Conservation (phyloP, 768 basidiomycete species). For the Rhizopogon rudus region DNA sequence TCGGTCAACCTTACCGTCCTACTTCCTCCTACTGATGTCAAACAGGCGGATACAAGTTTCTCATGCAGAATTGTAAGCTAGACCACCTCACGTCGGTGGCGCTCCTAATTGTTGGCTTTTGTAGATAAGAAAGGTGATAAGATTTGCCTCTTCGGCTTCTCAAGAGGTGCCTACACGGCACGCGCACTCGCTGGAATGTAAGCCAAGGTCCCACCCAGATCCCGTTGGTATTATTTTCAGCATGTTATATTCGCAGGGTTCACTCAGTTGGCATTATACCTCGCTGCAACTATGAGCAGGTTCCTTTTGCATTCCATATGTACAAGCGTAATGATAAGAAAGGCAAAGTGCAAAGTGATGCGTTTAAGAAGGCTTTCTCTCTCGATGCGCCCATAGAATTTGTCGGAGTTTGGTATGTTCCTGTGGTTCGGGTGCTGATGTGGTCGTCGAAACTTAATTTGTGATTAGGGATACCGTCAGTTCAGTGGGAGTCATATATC, state of each 20-base stretch:
- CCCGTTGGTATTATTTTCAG: neutral
- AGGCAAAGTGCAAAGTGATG: constrained; percentile 59
- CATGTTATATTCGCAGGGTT: constrained; percentile 32
- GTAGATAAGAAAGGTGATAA: constrained; percentile 63
- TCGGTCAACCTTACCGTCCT: constrained; percentile 19
- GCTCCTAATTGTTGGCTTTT: neutral
- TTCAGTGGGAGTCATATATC: constrained; percentile 59
- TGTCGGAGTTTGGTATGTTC: constrained; percentile 64
- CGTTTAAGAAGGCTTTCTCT: constrained; percentile 72
- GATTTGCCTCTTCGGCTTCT: constrained; percentile 80
- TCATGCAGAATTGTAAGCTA: constrained; percentile 67
- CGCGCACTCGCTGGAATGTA: constrained; percentile 73
- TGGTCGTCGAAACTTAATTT: neutral
- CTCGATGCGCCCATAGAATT: constrained; percentile 73
- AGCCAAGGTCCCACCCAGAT: constrained; percentile 18
- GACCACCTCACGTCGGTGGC: neutral
- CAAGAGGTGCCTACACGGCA: constrained; percentile 71
- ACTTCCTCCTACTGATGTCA: neutral
- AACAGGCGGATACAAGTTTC: constrained; percentile 67
- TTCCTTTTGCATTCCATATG: constrained; percentile 70
- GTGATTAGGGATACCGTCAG: constrained; percentile 62
- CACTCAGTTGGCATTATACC: constrained; percentile 73
- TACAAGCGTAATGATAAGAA: constrained; percentile 50
- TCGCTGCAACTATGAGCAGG: constrained; percentile 64
- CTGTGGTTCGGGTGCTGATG: too few relatives aligned